A percentile compares a stretch with the other conserved stretches of the same genome.
These are phyloP conservation scores for Gardenia jasminoides DNA, from an alignment of 257 asterid genomes.

Conservation along the genomic window DNA sequence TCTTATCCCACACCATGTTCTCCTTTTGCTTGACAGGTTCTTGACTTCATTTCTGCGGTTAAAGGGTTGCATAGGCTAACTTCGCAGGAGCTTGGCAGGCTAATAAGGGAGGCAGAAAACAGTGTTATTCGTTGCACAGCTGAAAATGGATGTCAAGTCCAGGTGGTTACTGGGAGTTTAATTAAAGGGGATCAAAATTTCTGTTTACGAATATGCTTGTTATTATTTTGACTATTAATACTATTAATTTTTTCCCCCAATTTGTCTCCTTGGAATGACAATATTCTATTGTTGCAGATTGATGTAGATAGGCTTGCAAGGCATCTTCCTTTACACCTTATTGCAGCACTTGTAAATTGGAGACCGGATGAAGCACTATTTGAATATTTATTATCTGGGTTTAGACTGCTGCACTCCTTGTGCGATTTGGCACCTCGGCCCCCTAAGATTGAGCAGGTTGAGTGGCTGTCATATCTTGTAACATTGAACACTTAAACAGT, in stretches of 20 bases:
- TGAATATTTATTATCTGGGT: conserved; percentile 84
- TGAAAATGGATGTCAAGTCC: conserved; percentile 62
- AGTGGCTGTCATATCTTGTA: background rate
- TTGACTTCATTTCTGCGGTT: conserved; percentile 81
- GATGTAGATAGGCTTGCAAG: conserved; percentile 79
- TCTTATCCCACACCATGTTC: background rate
- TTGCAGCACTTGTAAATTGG: conserved; percentile 79
- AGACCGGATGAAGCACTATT: conserved; percentile 64
- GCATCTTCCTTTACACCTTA: conserved; percentile 84
- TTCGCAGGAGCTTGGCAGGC: conserved; percentile 75
- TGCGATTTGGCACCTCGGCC: conserved; percentile 88
- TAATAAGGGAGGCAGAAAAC: conserved; percentile 75
- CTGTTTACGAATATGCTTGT: background rate
- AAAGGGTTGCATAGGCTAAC: conserved; percentile 79
- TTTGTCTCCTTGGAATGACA: conserved; percentile 4
- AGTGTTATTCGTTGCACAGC: conserved; percentile 49
- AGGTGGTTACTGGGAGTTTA: conserved; percentile 42
- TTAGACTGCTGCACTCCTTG: conserved; percentile 79
- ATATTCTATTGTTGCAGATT: conserved; percentile 52
- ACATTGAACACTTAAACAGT: background rate
- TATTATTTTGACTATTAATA: background rate
- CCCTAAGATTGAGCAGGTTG: conserved; percentile 88
- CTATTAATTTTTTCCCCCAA: conserved; percentile 7
- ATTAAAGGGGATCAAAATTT: conserved; percentile 9
- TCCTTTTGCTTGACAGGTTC: conserved; percentile 47